Conservation (phyloP, 495 filamentous ascomycete species). For the Zalerion maritima region DNA sequence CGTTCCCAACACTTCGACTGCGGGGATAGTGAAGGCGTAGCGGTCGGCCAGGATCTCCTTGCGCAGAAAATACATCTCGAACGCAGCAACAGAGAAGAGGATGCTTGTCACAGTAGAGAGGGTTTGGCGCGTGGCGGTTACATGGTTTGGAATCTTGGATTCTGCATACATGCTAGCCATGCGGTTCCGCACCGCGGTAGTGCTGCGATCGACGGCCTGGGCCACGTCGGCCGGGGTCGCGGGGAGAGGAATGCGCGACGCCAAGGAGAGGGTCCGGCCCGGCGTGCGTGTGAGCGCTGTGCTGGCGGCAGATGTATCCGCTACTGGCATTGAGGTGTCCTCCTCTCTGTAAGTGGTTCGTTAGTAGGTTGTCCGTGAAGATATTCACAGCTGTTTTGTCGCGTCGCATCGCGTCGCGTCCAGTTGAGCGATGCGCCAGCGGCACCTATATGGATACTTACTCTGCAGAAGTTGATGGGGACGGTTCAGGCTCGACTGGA, state of each 20-base stretch:
- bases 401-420: too few relatives aligned
- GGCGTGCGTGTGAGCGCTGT: slow-evolving; percentile 43
- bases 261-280: slow-evolving; percentile 35
- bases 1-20: slow-evolving; percentile 37
- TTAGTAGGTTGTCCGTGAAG: slow-evolving; percentile 15
- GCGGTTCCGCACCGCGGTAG: slow-evolving; percentile 43
- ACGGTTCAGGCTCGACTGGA: slow-evolving; percentile 14
- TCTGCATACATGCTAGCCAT: slow-evolving; percentile 32
- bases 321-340: slow-evolving; percentile 1
- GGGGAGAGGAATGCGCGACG: slow-evolving; percentile 47
- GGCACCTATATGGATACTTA: too few relatives aligned
- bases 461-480: slow-evolving; percentile 10
- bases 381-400: too few relatives aligned
- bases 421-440: too few relatives aligned
- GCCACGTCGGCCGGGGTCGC: slow-evolving; percentile 75
- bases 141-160: slow-evolving; percentile 35
- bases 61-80: slow-evolving; percentile 48
- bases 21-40: slow-evolving; percentile 56
- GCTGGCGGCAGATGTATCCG: slow-evolving; percentile 13
- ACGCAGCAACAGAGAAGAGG: slow-evolving; percentile 44
- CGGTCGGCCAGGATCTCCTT: slow-evolving; percentile 49
- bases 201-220: slow-evolving; percentile 64
- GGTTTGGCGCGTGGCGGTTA: slow-evolving; percentile 47
- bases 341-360: not conserved
- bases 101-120: slow-evolving; percentile 54